Evolutionary conservation across 2,329 filamentous ascomycete species (phyloP).

Genomic region (Penicillium sp.): DNA sequence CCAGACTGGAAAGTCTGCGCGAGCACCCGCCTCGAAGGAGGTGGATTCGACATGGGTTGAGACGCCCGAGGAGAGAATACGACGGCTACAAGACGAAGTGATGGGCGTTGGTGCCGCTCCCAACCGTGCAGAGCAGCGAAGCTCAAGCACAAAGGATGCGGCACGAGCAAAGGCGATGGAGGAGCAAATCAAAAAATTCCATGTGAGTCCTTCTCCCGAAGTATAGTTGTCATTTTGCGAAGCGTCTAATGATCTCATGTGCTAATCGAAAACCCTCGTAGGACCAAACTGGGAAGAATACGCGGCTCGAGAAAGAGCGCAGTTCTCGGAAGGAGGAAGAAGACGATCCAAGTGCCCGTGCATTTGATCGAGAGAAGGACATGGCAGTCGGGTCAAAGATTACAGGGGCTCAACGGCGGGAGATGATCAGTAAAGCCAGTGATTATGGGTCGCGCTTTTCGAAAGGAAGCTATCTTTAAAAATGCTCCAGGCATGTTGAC

Average conservation of each 20-base stretch:
- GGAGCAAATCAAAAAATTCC: conserved; percentile 58
- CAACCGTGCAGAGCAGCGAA: conserved; percentile 11
- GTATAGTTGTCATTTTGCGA: not conserved
- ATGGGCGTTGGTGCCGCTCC: conserved; percentile 64
- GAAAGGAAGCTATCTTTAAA: conserved; percentile 63
- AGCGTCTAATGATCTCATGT: no score
- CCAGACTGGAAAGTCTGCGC: conserved; percentile 66
- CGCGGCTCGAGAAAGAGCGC: conserved; percentile 49
- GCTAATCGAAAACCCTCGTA: conserved; percentile 2
- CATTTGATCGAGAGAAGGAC: conserved; percentile 91
- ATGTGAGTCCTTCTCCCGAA: conserved; percentile 44
- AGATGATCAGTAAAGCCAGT: conserved; percentile 76
- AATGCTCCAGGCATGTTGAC: not conserved
- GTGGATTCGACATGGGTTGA: conserved; percentile 78
- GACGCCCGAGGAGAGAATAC: conserved; percentile 83
- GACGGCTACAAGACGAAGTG: conserved; percentile 77
- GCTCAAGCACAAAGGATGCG: conserved; percentile 1
- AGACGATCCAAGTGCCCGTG: conserved; percentile 86
- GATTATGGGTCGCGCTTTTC: conserved; percentile 82
- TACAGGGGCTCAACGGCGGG: conserved; percentile 70
- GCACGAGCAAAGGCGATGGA: conserved; percentile 32
- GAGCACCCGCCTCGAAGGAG: conserved; percentile 39
- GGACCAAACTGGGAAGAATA: conserved; percentile 53
- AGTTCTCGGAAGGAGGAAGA: conserved; percentile 67
- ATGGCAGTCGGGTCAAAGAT: conserved; percentile 77